A percentile compares a stretch with the other conserved stretches of the same genome.
phyloP scores from a whole-genome alignment of 2,329 filamentous ascomycete species.

The Penicillium sp. region DNA sequence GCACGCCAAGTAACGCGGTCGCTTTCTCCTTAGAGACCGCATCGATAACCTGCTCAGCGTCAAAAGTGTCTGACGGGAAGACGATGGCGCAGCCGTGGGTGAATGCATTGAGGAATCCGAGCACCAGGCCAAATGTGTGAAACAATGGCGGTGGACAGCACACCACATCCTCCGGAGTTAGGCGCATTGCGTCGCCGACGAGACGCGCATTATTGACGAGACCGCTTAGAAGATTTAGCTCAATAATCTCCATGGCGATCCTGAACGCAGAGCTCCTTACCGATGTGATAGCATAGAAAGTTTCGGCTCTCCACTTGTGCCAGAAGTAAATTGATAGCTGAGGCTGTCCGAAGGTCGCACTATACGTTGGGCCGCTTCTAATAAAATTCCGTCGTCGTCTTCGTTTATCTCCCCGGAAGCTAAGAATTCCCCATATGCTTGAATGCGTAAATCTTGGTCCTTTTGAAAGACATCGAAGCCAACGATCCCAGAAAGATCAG shows the following conservation, averaged over 20 bases:
- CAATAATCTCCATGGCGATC: not conserved
- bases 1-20: not conserved
- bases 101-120: constrained; percentile 64
- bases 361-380: constrained; percentile 47
- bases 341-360: constrained; percentile 34
- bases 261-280: constrained; percentile 41
- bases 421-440: no score
- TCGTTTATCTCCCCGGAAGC: no score
- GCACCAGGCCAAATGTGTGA: constrained; percentile 73
- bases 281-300: constrained; percentile 68
- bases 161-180: constrained; percentile 60
- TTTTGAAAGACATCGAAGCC: no score
- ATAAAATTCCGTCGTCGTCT: not conserved
- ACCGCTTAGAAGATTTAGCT: not conserved
- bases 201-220: not conserved
- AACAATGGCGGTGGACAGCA: constrained; percentile 76
- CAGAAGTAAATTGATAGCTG: constrained; percentile 64
- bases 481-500: no score
- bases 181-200: constrained; percentile 64
- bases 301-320: constrained; percentile 65
- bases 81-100: constrained; percentile 50
- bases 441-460: no score
- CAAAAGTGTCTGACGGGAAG: not conserved
- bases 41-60: not conserved
- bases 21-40: not conserved